phyloP scores from a whole-genome alignment of 2,329 filamentous ascomycete genomes.

The Fusarium secorum region DNA sequence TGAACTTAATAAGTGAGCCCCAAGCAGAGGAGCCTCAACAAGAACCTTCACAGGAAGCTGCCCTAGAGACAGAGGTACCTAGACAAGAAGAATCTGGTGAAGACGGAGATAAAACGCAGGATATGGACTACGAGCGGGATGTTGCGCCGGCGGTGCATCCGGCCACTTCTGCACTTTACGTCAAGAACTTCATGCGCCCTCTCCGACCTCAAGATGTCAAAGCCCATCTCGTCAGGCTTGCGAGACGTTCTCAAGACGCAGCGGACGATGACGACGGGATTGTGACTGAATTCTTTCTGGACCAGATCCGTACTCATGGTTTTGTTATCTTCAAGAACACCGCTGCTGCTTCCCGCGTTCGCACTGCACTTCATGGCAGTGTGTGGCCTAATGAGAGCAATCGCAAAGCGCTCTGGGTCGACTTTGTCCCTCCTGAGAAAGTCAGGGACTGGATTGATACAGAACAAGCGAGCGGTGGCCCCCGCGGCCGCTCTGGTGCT shows the following conservation, averaged over 20 bases:
- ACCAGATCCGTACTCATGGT: slow-evolving; percentile 86
- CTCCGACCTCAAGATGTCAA: slow-evolving; percentile 73
- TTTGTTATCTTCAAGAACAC: slow-evolving; percentile 76
- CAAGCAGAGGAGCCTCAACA: slow-evolving; percentile 3
- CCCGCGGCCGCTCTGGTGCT: slow-evolving; percentile 50
- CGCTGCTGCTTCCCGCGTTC: slow-evolving; percentile 77
- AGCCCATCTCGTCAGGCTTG: slow-evolving; percentile 73
- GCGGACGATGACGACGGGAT: slow-evolving; percentile 61
- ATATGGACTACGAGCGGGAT: slow-evolving; percentile 47
- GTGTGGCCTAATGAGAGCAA: slow-evolving; percentile 89
- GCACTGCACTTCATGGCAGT: slow-evolving; percentile 76
- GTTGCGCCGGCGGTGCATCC: slow-evolving; percentile 70
- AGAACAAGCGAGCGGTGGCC: slow-evolving; percentile 61
- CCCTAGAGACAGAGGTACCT: neutral
- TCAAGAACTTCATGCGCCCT: slow-evolving; percentile 89
- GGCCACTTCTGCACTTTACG: slow-evolving; percentile 82
- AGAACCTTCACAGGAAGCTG: neutral
- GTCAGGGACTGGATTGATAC: slow-evolving; percentile 76
- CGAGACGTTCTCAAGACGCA: slow-evolving; percentile 62
- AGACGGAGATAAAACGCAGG: slow-evolving; percentile 29
- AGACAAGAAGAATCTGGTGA: neutral
- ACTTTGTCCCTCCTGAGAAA: slow-evolving; percentile 83
- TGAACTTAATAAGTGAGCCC: slow-evolving; percentile 20
- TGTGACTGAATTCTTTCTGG: slow-evolving; percentile 77
- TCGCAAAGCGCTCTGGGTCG: slow-evolving; percentile 84